A percentile compares a stretch with the other conserved stretches of the same genome.
phyloP scores from a whole-genome alignment of 2,329 filamentous ascomycete genomes.

The Fonsecaea pedrosoi region DNA sequence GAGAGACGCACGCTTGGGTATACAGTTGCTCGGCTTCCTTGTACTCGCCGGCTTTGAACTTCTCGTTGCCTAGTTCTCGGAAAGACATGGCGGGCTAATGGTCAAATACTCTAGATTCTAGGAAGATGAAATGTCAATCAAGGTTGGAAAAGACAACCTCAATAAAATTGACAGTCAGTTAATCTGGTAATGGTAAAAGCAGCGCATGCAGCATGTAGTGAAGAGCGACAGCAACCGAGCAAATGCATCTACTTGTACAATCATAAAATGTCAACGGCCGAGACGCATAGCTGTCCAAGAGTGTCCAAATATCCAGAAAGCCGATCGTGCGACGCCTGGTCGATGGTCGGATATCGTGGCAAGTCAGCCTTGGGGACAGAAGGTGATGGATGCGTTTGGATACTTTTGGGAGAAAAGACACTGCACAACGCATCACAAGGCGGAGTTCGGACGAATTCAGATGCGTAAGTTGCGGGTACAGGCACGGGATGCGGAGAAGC shows the following conservation, averaged over 20 bases:
- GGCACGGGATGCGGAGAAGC: conserved; percentile 5
- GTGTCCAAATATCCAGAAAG: not conserved
- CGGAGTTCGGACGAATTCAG: conserved; percentile 15
- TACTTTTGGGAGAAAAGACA: conserved; percentile 7
- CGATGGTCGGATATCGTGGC: conserved; percentile 17
- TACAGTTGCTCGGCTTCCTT: conserved; percentile 55
- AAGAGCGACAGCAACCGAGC: not conserved
- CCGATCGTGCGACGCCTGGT: conserved; percentile 6
- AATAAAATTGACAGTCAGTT: conserved; percentile 1
- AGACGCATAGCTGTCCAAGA: conserved; percentile 19
- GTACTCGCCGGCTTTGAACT: conserved; percentile 54
- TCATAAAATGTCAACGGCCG: conserved; percentile 7
- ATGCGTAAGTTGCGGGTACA: not conserved
- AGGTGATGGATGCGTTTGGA: conserved; percentile 36
- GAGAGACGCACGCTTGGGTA: conserved; percentile 52
- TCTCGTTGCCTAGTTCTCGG: conserved; percentile 52
- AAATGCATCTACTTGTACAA: conserved; percentile 13
- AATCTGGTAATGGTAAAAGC: conserved; percentile 20
- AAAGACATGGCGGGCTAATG: conserved; percentile 18
- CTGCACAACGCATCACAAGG: conserved; percentile 1
- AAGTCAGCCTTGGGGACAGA: conserved; percentile 30
- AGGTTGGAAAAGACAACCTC: not conserved
- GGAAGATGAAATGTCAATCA: not conserved
- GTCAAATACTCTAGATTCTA: not conserved
- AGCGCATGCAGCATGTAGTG: conserved; percentile 1